Base-by-base conservation (phyloP, 768 basidiomycete species). In the Neoboletus magnificus region DNA sequence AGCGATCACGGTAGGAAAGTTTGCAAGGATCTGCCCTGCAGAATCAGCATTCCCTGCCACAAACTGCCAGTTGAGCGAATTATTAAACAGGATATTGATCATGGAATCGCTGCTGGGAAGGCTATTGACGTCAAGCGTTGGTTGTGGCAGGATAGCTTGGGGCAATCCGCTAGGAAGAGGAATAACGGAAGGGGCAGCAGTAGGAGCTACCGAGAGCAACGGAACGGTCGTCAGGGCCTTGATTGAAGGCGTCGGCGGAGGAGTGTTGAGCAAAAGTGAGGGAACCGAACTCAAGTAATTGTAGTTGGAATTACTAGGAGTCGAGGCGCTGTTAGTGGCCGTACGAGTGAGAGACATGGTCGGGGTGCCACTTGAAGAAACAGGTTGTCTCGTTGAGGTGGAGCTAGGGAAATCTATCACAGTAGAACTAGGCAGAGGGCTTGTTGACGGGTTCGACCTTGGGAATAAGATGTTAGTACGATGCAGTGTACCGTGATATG, bases 1-100 rank as follows among this genome's bases (percentile, higher is more conserved):
- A 29, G 74, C 57, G 50, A 88, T 61, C 52, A 85, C 66, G 0
- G 64, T 27, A 1, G 92, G 91, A 52, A 87, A 73, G 64, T 78
- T 87, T 13, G 80, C 82, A 65, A 98, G 90, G 41, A 98, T 77
- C 73, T 98, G 91, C 46, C 79, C 85, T 3, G 82, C 77, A 1
- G 89, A 80, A 52, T 85, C 75, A 9, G 71, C 55, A 56, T 76
- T 83, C 15, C 60, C 59, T 39, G 84, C 82, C 5, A 93, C 88
- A 60, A 85, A 91, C 0, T 61, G 20, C 93, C 93, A 95, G 54
- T 79, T 79, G 56, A 94, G 74, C 23, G 69, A 71, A 1, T 55
- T 63, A 5, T 83, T 78, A 70, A 92, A 87, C 57, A 91, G 63
- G 39, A 95, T 62, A 49, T 80, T 87, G 68, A 93, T 81, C 56